Conservation (phyloP, 805 yeast genomes). For the Wickerhamiella siamensis region DNA sequence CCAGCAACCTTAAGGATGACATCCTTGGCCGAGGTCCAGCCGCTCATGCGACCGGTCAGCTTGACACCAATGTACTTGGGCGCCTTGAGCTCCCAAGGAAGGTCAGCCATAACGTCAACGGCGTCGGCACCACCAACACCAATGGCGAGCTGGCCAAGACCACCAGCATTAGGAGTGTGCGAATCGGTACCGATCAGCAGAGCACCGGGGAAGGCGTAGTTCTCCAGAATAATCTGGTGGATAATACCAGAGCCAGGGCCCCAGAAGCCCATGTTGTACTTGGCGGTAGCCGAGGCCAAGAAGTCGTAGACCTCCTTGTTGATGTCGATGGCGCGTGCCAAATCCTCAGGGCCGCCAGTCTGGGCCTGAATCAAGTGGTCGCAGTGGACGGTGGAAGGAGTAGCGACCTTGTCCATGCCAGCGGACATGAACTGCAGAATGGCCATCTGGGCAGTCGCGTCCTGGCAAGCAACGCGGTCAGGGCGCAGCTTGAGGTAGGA, state of each 20-base stretch:
- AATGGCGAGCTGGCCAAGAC: conserved; percentile 92
- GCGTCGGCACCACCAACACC: conserved; percentile 99
- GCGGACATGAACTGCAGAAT: conserved; percentile 92
- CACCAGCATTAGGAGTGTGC: conserved; percentile 97
- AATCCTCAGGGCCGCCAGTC: conserved; percentile 74
- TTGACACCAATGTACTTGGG: conserved; percentile 93
- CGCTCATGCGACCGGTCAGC: conserved; percentile 78
- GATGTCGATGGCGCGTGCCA: conserved; percentile 70
- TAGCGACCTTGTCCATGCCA: conserved; percentile 79
- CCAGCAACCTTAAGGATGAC: conserved; percentile 89
- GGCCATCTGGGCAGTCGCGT: conserved; percentile 98
- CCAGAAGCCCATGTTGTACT: conserved; percentile 97
- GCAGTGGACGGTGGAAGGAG: conserved; percentile 94
- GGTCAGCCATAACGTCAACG: conserved; percentile 86
- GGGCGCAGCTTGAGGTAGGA: conserved; percentile 91
- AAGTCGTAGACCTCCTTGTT: conserved; percentile 93
- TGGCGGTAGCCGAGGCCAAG: conserved; percentile 77
- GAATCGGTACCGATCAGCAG: conserved; percentile 94
- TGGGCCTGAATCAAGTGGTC: conserved; percentile 96
- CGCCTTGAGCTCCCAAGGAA: conserved; percentile 96
- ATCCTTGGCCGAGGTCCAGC: conserved; percentile 97
- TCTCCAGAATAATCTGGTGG: conserved; percentile 92
- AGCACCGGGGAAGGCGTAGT: conserved; percentile 95
- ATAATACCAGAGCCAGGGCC: conserved; percentile 98
- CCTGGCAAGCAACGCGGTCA: conserved; percentile 97